Base-by-base conservation (phyloP, 352 stramenopile genomes). In the Phytophthora fragariae region DNA sequence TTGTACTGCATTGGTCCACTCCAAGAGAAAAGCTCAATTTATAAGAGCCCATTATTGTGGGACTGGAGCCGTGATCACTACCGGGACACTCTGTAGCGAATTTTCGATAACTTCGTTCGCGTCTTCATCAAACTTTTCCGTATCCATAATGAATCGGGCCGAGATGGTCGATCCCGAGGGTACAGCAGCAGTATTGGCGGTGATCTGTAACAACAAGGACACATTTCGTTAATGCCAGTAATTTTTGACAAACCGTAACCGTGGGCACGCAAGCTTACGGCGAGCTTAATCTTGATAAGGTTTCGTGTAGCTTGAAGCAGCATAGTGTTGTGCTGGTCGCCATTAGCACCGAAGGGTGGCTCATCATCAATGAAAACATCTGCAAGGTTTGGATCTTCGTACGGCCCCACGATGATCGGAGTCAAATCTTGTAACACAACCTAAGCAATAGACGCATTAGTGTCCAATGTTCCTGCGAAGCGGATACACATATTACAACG, bases 311-410 rank as follows among this genome's bases (percentile, higher is more conserved):
- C 72, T 57, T 86, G 77, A 31, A 92, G 57, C 19, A 93, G 57
- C 72, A 92, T 91, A 19, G 65, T 55, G 47, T 93, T 94, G 57
- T 59, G 74, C 7, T 73, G 44, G 31, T 66, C 56, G 5, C 59
- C 73, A 17, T 67, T 58, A 14, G 53, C 62, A 54, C 60, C 53
- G 4, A 76, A 67, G 2, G 50, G 60, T 5, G 59, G 35, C n/a
- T 72, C 67, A 46, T 84, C 81, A 2, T 79, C 78, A 10, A 78
- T 73, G 59, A 90, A 92, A 29, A 84, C 84, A 59, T 96, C 88
- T 11, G 78, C 88, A 33, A 96, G 83, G 37, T 86, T 95, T 33
- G 89, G 89, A 24, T 96, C 89, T 88, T 96, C 89, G 57, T 94
- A 96, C 37, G 88, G 75, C 10, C 89, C 89, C 35, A 96, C 46